Conservation (phyloP, 2,329 filamentous ascomycete genomes). For the Curvularia verruculosa region DNA sequence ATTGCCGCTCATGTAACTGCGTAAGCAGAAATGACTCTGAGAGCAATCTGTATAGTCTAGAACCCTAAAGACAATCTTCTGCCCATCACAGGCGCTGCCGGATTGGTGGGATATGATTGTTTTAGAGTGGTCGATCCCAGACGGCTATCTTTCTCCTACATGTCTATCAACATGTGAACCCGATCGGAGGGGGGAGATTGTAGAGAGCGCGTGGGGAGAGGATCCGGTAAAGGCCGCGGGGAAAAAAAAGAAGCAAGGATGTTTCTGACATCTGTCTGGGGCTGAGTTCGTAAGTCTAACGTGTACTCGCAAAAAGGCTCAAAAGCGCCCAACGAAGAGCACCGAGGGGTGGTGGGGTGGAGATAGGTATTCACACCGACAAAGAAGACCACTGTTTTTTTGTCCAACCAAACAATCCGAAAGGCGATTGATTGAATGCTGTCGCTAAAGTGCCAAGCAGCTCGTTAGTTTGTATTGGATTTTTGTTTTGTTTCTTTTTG, state of each 20-base stretch:
- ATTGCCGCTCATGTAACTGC: constrained; percentile 13
- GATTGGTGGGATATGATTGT: constrained; percentile 4
- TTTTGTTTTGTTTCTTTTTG: constrained; percentile 4
- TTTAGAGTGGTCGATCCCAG: constrained; percentile 2
- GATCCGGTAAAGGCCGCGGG: constrained; percentile 1
- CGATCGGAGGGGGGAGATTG: constrained; percentile 9
- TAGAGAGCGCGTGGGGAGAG: constrained; percentile 11
- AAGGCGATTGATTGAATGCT: constrained; percentile 10
- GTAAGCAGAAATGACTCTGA: constrained; percentile 5
- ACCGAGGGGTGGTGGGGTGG: neutral
- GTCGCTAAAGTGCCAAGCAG: constrained; percentile 14
- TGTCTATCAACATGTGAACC: constrained; percentile 10
- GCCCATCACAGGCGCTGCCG: constrained; percentile 1
- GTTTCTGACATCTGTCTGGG: constrained; percentile 12
- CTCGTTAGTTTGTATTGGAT: constrained; percentile 1
- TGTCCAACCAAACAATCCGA: neutral
- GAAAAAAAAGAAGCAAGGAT: neutral
- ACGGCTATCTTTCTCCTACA: neutral
- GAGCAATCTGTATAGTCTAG: constrained; percentile 1
- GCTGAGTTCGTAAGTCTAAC: neutral
- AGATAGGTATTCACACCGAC: constrained; percentile 11
- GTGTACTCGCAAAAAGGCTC: neutral
- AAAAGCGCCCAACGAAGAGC: neutral
- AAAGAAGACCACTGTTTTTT: neutral
- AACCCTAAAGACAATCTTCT: constrained; percentile 6